Percentiles rank a stretch among this genome's conserved stretches.
Evolutionary conservation across 208 protist genomes (phyloP).

Genomic region (Acanthamoeba lenticulata): DNA sequence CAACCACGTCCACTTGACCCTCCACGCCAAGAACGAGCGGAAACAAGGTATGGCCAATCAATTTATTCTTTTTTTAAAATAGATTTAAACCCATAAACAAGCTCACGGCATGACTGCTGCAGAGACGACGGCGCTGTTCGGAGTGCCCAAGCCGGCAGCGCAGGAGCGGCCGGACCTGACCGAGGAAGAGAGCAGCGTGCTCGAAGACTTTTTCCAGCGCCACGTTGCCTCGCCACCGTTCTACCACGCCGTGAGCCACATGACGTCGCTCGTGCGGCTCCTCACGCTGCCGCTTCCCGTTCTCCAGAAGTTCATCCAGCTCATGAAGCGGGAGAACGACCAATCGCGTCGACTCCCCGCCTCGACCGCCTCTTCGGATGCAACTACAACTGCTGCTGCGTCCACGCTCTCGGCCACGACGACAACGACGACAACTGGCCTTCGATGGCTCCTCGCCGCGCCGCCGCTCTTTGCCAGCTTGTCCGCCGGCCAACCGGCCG

Average conservation of each 20-base stretch:
- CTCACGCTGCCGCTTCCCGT: background rate
- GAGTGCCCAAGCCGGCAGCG: background rate
- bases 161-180: background rate
- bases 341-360: background rate
- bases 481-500: background rate
- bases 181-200: background rate
- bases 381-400: background rate
- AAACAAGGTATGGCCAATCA: background rate
- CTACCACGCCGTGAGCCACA: background rate
- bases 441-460: background rate
- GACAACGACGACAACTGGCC: background rate
- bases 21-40: slow-evolving; percentile 16
- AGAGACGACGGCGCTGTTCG: slow-evolving; percentile 34
- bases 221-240: background rate
- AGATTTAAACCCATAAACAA: too few relatives aligned
- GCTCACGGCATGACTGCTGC: too few relatives aligned
- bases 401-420: background rate
- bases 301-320: slow-evolving; percentile 33
- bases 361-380: background rate
- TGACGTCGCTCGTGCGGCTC: slow-evolving; percentile 20
- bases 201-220: background rate
- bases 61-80: background rate
- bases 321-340: slow-evolving; percentile 31
- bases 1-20: background rate
- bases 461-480: background rate